Percentiles rank a stretch among this genome's conserved stretches.
phyloP scores from a whole-genome alignment of 768 basidiomycete species.

The Boletus fagicola region DNA sequence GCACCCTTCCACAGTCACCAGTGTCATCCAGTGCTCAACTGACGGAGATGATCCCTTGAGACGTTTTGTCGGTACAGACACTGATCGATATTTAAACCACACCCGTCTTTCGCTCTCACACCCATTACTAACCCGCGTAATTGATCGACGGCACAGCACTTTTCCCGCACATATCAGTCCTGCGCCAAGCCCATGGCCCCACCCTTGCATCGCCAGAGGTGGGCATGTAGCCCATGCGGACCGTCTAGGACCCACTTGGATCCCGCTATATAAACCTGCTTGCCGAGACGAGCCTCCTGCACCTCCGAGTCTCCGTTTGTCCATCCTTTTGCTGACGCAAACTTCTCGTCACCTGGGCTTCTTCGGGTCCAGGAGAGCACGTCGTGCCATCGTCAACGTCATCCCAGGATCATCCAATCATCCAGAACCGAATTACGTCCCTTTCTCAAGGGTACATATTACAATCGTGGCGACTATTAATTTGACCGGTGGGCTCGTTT shows the following conservation, averaged over 20 bases:
- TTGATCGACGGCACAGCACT: neutral
- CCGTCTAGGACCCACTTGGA: neutral
- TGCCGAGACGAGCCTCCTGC: neutral
- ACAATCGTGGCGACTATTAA: neutral
- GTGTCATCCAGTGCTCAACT: neutral
- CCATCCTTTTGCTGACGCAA: too few species aligned
- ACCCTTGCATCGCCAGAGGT: neutral
- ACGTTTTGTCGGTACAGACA: conserved; percentile 1
- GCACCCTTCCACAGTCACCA: neutral
- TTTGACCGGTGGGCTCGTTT: neutral
- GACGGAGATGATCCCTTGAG: conserved; percentile 6
- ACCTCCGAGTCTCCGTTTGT: neutral
- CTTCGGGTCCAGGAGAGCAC: neutral
- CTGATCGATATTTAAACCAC: neutral
- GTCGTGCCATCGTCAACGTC: neutral
- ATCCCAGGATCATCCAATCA: neutral
- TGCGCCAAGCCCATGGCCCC: neutral
- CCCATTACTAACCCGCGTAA: neutral
- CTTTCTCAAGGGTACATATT: neutral
- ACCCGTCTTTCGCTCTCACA: neutral
- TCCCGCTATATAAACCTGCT: neutral
- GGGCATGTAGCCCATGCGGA: neutral
- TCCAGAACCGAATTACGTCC: neutral
- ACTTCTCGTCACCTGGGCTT: neutral
- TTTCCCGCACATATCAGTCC: neutral